phyloP scores from a whole-genome alignment of 2,329 filamentous ascomycete genomes.

The Aspergillus fumigatus region DNA sequence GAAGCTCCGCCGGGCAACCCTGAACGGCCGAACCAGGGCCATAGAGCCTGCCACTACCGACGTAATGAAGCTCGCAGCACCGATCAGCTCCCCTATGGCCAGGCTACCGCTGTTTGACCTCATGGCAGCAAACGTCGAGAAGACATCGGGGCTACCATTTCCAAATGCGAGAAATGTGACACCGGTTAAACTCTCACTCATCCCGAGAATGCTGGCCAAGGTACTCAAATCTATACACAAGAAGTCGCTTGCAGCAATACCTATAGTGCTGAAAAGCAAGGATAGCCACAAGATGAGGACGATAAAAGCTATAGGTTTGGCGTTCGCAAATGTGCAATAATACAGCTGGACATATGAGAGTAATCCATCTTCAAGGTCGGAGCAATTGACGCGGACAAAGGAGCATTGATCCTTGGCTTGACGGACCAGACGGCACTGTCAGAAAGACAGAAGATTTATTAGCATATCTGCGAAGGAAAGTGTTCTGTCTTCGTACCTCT shows the following conservation, averaged over 20 bases:
- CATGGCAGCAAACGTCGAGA: constrained; percentile 98
- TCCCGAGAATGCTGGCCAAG: constrained; percentile 78
- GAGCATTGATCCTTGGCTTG: constrained; percentile 74
- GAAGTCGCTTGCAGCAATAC: constrained; percentile 96
- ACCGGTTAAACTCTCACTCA: constrained; percentile 93
- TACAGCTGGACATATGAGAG: constrained; percentile 85
- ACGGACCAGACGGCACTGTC: constrained; percentile 74
- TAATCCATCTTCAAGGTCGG: constrained; percentile 84
- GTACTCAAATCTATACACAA: constrained; percentile 96
- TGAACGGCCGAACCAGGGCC: constrained; percentile 93
- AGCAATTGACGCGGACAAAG: constrained; percentile 77
- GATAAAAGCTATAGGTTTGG: constrained; percentile 71
- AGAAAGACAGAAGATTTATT: neutral
- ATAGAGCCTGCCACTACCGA: constrained; percentile 95
- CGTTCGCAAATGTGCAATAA: constrained; percentile 71
- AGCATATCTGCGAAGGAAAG: constrained; percentile 4
- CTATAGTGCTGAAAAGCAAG: constrained; percentile 91
- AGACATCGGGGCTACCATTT: constrained; percentile 96
- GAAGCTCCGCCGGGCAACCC: constrained; percentile 83
- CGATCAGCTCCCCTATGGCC: constrained; percentile 90
- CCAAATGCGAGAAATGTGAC: constrained; percentile 96
- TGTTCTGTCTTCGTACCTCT: constrained; percentile 21
- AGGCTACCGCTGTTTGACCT: constrained; percentile 94
- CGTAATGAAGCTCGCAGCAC: constrained; percentile 92
- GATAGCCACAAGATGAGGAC: constrained; percentile 78